Evolutionary conservation across 495 filamentous ascomycete species (phyloP), one percentile per base, ranked within the genome.

Genomic region (Clohesyomyces aquaticus): DNA sequence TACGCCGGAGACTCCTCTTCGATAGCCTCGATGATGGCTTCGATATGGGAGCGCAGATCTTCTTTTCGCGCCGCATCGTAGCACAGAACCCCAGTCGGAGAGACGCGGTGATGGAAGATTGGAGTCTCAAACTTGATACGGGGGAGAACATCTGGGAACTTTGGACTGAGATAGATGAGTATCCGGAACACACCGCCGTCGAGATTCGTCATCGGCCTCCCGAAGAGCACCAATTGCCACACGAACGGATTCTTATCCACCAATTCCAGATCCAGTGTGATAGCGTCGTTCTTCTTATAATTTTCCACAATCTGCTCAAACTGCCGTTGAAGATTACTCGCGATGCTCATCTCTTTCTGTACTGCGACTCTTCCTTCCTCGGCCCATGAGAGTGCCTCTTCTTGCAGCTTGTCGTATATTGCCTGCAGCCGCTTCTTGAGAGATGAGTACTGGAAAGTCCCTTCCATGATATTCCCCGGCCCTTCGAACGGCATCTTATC

Each of bases 71-170:
- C 79, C 0, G 90, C 82, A 52, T 91, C 85, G 75, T 98, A 98
- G 74, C 92, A 96, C 2, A 94, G 82, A 2, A 89, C 85, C 0
- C 93, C 91, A 61, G 87, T 82, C 12, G 80, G 77, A 21, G 91
- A 87, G 21, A 98, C 87, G n/a, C 91, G 87, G 59, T 96, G 87
- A 69, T 98, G 94, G 73, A 91, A 96, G 23, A 98, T 78, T 4
- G 84, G 79, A 0, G 90, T 94, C 67, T 92, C 83, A 66, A 96
- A 85, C 51, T 83, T 87, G 41, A 91, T 86, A 55, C 94, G 83
- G 12, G 95, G 94, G 65, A 96, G 93, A 65, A 94, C 91, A n/a
- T 88, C 85, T 0, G 94, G 94, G 69, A 96, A 96, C 11, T 86
- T 82, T n/a, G 92, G 87, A 67, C 92, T 96, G 74, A 98, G 86